Evolutionary conservation across 768 basidiomycete species (phyloP).

Genomic region (Coprinopsis marcescibilis): DNA sequence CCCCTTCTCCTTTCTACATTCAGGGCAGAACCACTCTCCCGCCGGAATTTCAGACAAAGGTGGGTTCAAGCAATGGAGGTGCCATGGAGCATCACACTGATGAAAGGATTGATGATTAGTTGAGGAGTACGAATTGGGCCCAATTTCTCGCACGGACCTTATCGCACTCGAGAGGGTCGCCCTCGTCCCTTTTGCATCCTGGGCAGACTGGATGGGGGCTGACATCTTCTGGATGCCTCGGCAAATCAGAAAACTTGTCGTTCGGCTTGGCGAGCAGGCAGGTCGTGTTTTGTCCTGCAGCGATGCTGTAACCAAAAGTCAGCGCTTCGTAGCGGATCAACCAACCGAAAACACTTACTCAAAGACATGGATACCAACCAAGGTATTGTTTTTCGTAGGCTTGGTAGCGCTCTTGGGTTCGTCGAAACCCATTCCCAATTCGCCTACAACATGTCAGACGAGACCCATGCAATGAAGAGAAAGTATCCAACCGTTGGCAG

Average conservation of each 20-base stretch:
- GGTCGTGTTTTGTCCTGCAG: slow-evolving; percentile 83
- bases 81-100: slow-evolving; percentile 88
- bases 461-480: background rate
- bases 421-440: slow-evolving; percentile 75
- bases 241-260: slow-evolving; percentile 70
- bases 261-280: slow-evolving; percentile 75
- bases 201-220: slow-evolving; percentile 63
- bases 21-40: slow-evolving; percentile 90
- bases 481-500: slow-evolving; percentile 58
- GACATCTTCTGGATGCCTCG: slow-evolving; percentile 74
- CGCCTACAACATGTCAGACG: slow-evolving; percentile 34
- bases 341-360: slow-evolving; percentile 38
- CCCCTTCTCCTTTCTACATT: slow-evolving; percentile 51
- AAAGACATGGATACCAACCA: slow-evolving; percentile 76
- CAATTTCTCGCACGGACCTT: slow-evolving; percentile 45
- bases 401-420: slow-evolving; percentile 86
- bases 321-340: background rate
- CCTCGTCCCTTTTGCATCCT: slow-evolving; percentile 63
- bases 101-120: background rate
- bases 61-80: slow-evolving; percentile 74
- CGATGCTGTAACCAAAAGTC: slow-evolving; percentile 45
- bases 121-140: background rate
- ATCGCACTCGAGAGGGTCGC: slow-evolving; percentile 84
- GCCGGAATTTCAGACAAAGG: slow-evolving; percentile 74
- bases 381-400: slow-evolving; percentile 61